phyloP scores from a whole-genome alignment of 2,329 filamentous ascomycete genomes.

The Nannizziopsis arthrosporioides region DNA sequence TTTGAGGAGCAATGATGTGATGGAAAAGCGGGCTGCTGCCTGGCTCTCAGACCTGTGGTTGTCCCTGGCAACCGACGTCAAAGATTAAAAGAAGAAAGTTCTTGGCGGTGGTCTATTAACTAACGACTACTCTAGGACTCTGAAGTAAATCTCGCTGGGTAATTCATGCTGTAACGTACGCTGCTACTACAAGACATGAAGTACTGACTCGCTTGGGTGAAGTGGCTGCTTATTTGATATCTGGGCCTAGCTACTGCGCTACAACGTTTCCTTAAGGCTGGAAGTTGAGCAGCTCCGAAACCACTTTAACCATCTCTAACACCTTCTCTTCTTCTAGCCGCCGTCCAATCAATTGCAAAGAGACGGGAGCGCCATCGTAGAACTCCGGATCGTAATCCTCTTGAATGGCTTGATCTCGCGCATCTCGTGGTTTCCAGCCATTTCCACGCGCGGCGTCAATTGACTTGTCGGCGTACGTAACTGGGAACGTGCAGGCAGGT shows the following conservation, averaged over 20 bases:
- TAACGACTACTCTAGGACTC: too few relatives aligned
- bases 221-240: neutral
- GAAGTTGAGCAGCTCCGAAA: constrained; percentile 21
- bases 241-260: neutral
- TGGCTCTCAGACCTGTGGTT: constrained; percentile 9
- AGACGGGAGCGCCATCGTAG: constrained; percentile 40
- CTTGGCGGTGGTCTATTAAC: neutral
- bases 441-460: constrained; percentile 15
- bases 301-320: constrained; percentile 29
- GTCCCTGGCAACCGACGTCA: constrained; percentile 15
- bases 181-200: too few relatives aligned
- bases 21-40: neutral
- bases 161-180: too few relatives aligned
- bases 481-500: constrained; percentile 17
- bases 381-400: constrained; percentile 22
- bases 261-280: constrained; percentile 1
- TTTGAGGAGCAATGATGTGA: neutral
- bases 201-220: neutral
- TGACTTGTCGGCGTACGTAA: constrained; percentile 16
- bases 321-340: constrained; percentile 42
- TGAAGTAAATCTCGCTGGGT: too few relatives aligned
- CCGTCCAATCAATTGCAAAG: constrained; percentile 38
- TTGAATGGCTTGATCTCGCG: constrained; percentile 22
- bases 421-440: constrained; percentile 23
- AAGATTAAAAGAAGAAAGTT: neutral